Evolutionary conservation across 2,329 filamentous ascomycete species (phyloP), one percentile per base, ranked within the genome.

Genomic region (Aspergillus transmontanensis): DNA sequence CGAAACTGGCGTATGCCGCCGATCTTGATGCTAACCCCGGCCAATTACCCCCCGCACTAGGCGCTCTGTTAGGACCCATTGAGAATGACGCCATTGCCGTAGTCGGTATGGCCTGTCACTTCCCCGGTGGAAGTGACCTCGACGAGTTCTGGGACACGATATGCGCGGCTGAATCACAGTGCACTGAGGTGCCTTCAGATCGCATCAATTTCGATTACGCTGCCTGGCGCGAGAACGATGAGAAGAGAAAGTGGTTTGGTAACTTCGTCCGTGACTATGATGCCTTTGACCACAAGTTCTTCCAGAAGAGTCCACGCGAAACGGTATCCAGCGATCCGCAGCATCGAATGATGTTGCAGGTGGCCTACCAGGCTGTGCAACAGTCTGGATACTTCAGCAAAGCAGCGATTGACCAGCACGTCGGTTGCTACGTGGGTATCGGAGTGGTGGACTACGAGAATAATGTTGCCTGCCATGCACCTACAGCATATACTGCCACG

Each of bases 101-200:
- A 1, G 64, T 81, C 4, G 78, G 79, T 6, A 77, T 80, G 76
- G 69, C 78, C 0, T 62, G 67, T 53, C 72, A 76, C 34, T 66
- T 73, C 0, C 70, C 79, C 0, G 76, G 76, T 0, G 78, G 77
- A 3, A 72, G 79, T 7, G 69, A 74, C 43, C 46, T 77, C 0
- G 72, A 75, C 2, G 75, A 77, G 45, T 79, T 78, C 64, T 74
- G 67, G 68, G 51, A 75, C 0, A 57, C 81, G 23, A 59, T 79
- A 7, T 50, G 56, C 2, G 53, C 57, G 1, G 76, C 72, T 9
- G 21, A 69, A 59, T 77, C 74, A 2, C 75, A 79, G 57, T 75
- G 79, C 64, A 41, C 57, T 9, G 68, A 68, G 28, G 62, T 76
- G 4, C 60, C 72, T 11, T 16, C 28, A 11, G 61, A 74, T 23